Conservation (phyloP, 768 basidiomycete species). For the Bullera alba region DNA sequence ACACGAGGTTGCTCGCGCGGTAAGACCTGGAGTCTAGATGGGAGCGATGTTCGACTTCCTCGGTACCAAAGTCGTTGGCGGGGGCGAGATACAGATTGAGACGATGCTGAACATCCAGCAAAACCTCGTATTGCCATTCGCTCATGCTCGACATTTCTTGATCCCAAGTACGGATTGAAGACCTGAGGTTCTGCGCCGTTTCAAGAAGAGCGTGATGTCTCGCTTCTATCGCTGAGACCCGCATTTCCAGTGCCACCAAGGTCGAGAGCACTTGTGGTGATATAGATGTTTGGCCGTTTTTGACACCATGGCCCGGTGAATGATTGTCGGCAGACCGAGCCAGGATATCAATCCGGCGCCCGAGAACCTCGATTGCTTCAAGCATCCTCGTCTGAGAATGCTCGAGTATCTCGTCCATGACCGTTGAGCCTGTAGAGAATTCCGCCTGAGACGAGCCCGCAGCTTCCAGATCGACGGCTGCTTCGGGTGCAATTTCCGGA, state of each 20-base stretch:
- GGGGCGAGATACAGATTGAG: neutral
- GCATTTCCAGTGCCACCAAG: conserved; percentile 7
- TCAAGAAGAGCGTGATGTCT: conserved; percentile 21
- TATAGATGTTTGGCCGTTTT: neutral
- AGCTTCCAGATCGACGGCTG: neutral
- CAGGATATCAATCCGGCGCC: conserved; percentile 6
- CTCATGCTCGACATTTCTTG: conserved; percentile 14
- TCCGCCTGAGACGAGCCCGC: neutral
- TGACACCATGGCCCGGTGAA: neutral
- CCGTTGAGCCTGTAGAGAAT: conserved; percentile 31
- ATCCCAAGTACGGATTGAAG: conserved; percentile 22
- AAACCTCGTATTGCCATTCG: conserved; percentile 27
- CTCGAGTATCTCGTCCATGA: conserved; percentile 41
- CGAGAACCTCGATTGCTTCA: conserved; percentile 33
- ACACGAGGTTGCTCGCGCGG: no score
- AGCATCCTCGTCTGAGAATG: conserved; percentile 41
- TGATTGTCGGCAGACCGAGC: neutral
- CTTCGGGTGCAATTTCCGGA: neutral
- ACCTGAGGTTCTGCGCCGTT: conserved; percentile 13
- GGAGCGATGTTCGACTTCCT: no score
- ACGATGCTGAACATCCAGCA: conserved; percentile 23
- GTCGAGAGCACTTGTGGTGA: neutral
- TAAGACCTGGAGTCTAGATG: no score
- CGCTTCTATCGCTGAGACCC: conserved; percentile 21
- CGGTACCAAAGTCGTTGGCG: no score